Conservation (phyloP, 192 early-diverging fungal species). For the Entomortierella beljakovae region DNA sequence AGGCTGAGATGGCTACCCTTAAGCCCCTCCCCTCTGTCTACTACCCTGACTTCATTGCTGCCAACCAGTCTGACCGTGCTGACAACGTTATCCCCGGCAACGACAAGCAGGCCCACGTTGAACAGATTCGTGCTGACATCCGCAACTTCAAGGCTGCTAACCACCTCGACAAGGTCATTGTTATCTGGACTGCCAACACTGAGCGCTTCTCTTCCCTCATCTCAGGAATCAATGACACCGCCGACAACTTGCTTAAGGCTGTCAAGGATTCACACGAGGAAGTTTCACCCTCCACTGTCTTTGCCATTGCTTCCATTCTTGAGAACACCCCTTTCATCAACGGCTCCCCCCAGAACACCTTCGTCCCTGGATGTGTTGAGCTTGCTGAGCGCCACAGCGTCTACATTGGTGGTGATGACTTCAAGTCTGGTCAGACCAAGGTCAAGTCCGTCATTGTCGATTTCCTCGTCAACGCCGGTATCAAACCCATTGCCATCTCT, state of each 20-base stretch:
- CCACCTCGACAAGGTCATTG: conserved; percentile 91
- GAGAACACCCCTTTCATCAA: conserved; percentile 98
- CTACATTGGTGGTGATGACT: conserved; percentile 99
- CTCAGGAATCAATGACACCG: conserved; percentile 96
- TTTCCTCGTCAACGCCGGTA: conserved; percentile 98
- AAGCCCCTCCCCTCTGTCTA: conserved; percentile 96
- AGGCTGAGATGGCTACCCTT: conserved; percentile 80
- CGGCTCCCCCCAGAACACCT: conserved; percentile 99
- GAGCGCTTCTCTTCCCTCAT: conserved; percentile 91
- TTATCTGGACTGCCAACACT: conserved; percentile 99
- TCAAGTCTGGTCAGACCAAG: conserved; percentile 99
- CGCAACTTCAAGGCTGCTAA: conserved; percentile 94
- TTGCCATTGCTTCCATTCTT: conserved; percentile 95
- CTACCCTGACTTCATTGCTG: conserved; percentile 99
- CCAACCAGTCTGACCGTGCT: conserved; percentile 97
- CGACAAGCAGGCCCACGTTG: conserved; percentile 92
- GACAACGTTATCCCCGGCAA: conserved; percentile 89
- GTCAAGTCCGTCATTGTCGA: conserved; percentile 99
- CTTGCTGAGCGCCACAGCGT: conserved; percentile 90
- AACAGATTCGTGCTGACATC: conserved; percentile 94
- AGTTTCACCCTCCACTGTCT: conserved; percentile 95
- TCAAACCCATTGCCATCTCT: conserved; percentile 97
- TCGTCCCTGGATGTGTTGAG: conserved; percentile 94
- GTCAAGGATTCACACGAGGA: conserved; percentile 88
- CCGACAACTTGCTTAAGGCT: conserved; percentile 89